Evolutionary conservation across 768 basidiomycete species (phyloP).

Genomic region (Termitomyces sp.): DNA sequence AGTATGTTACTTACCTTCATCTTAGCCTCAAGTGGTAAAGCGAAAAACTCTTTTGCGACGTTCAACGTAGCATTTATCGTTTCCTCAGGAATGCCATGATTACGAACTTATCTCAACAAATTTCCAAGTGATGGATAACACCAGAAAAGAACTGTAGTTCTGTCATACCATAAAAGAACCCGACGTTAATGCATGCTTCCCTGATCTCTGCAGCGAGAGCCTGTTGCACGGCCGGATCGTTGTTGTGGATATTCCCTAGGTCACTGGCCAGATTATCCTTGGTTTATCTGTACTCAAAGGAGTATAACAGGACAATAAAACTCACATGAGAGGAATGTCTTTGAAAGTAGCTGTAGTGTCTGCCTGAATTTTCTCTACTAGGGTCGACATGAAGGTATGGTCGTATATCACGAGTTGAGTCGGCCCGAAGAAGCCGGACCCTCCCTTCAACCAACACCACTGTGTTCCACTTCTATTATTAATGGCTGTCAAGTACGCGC

Average conservation of each 20-base stretch:
- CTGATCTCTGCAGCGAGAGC: constrained; percentile 54
- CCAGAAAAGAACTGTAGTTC: neutral
- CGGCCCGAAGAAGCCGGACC: neutral
- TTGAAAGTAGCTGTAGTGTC: constrained; percentile 24
- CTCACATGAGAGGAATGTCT: constrained; percentile 35
- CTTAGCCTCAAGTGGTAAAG: constrained; percentile 56
- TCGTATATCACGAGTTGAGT: neutral
- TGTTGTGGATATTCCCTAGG: constrained; percentile 31
- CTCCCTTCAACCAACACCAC: neutral
- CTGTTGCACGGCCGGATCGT: constrained; percentile 30
- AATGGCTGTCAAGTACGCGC: constrained; percentile 34
- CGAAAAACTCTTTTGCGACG: constrained; percentile 60
- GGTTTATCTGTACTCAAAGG: neutral
- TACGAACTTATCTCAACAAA: constrained; percentile 49
- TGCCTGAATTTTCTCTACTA: constrained; percentile 16
- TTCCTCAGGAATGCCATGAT: constrained; percentile 65
- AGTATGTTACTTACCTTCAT: constrained; percentile 43
- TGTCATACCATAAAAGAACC: constrained; percentile 74
- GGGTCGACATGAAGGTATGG: constrained; percentile 14
- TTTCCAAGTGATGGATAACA: neutral
- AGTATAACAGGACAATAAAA: neutral
- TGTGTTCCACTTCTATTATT: neutral
- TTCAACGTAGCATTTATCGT: constrained; percentile 41
- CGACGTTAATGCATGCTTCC: constrained; percentile 75
- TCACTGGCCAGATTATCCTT: constrained; percentile 30